Evolutionary conservation across 441 rosid genomes (phyloP).

Genomic region (Populus hybrid): DNA sequence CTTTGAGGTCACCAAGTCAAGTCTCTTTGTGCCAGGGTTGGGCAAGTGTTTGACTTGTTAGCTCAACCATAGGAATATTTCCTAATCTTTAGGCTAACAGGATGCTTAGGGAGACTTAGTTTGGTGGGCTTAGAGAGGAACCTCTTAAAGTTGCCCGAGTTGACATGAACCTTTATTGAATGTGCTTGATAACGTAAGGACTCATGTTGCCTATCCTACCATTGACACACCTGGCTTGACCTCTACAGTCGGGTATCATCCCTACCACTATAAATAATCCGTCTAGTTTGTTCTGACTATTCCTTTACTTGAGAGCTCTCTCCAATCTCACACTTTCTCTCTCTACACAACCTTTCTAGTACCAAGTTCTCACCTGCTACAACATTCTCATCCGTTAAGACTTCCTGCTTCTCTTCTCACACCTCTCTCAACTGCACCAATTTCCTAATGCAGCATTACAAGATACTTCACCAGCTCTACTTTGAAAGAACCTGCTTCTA

Average conservation of each 20-base stretch:
- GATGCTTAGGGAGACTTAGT: background rate
- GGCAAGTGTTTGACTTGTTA: background rate
- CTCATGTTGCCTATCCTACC: background rate
- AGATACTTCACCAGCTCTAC: background rate
- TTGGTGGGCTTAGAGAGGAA: background rate
- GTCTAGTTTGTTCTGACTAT: background rate
- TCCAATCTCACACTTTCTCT: background rate
- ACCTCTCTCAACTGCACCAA: background rate
- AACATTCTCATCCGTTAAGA: background rate
- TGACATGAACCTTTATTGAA: background rate
- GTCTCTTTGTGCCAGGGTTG: background rate
- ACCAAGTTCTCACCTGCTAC: background rate
- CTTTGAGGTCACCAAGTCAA: background rate
- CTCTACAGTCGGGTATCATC: background rate
- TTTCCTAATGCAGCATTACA: background rate
- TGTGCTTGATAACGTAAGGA: background rate
- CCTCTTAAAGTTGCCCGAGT: background rate
- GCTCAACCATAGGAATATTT: background rate
- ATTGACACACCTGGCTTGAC: background rate
- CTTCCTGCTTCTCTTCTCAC: background rate
- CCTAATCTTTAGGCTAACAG: background rate
- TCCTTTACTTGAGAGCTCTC: background rate
- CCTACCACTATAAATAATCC: background rate
- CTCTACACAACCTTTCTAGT: background rate
- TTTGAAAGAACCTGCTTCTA: background rate